Evolutionary conservation across 2,329 filamentous ascomycete genomes (phyloP), one percentile per base, ranked within the genome.

Genomic region (Hypoxylon sp.): DNA sequence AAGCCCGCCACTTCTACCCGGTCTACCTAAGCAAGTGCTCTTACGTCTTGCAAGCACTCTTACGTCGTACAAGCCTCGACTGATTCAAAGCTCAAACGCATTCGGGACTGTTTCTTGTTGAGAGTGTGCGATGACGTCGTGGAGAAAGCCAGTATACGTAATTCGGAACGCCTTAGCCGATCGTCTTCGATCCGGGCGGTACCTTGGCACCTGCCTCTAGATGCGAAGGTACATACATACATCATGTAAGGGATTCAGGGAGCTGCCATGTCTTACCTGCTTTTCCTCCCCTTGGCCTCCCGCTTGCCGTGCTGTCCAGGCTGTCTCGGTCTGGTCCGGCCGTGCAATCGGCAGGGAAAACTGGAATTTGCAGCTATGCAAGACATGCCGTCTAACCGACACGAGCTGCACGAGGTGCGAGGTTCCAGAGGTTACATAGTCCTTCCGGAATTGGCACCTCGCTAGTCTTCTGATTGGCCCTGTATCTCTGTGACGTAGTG

Each of bases 51-150:
- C n/a, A n/a, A n/a, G n/a, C n/a, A n/a, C n/a, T n/a, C n/a, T n/a
- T n/a, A n/a, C n/a, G n/a, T n/a, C n/a, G n/a, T n/a, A n/a, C n/a
- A n/a, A n/a, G n/a, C n/a, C n/a, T n/a, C n/a, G n/a, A n/a, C n/a
- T 15, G 11, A 11, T 17, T 35, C 13, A 35, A 35, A 35, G 31
- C n/a, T 29, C 17, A 13, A 6, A 35, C n/a, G 41, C 41, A 27
- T 43, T 26, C 40, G 8, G 40, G 31, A 2, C 3, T 35, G 31
- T 20, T 27, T n/a, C n/a, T n/a, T 18, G 41, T 45, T 15, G 8
- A 18, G 15, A n/a, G 20, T 45, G 41, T 27, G 41, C 5, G 24
- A 45, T 45, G 41, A 45, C 41, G 41, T 45, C 41, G 24, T 18
- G 17, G 17, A n/a, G n/a, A 15, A 45, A 45, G 13, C 9, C n/a